Percentiles rank a stretch among this genome's conserved stretches.
Conservation (phyloP, 208 protist genomes). For the Trypanosoma platydactyli region DNA sequence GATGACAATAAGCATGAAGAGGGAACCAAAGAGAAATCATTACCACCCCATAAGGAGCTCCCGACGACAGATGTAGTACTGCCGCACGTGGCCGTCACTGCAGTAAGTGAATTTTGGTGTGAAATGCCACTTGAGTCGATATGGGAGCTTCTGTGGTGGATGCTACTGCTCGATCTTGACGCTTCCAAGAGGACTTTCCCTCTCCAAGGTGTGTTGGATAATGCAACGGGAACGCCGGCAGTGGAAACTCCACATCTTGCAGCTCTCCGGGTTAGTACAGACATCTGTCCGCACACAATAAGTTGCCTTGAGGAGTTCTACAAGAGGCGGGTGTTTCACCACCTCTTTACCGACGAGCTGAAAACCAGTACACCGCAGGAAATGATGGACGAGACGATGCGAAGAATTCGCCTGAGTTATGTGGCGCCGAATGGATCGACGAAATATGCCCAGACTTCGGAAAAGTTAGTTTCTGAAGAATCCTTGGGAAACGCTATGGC, state of each 20-base stretch:
- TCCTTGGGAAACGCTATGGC: constrained; percentile 43
- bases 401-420: constrained; percentile 11
- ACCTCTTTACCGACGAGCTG: constrained; percentile 33
- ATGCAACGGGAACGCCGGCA: constrained; percentile 9
- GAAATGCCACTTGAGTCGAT: constrained; percentile 32
- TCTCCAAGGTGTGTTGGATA: neutral
- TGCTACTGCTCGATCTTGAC: constrained; percentile 52
- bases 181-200: constrained; percentile 22
- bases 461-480: constrained; percentile 9
- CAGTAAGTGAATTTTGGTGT: constrained; percentile 49
- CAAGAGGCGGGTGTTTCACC: constrained; percentile 38
- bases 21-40: neutral
- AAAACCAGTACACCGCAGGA: constrained; percentile 39
- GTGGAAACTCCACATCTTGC: neutral
- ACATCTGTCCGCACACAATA: constrained; percentile 14
- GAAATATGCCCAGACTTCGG: neutral
- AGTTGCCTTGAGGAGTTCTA: constrained; percentile 47
- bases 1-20: too few species aligned
- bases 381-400: constrained; percentile 33
- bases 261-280: constrained; percentile 7
- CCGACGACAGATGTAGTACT: constrained; percentile 8
- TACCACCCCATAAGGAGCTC: neutral
- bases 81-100: constrained; percentile 36
- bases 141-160: constrained; percentile 55
- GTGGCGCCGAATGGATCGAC: neutral